A percentile compares a stretch with the other conserved stretches of the same genome.
Conservation (phyloP, 2,329 filamentous ascomycete genomes). For the Aspergillus sp. region DNA sequence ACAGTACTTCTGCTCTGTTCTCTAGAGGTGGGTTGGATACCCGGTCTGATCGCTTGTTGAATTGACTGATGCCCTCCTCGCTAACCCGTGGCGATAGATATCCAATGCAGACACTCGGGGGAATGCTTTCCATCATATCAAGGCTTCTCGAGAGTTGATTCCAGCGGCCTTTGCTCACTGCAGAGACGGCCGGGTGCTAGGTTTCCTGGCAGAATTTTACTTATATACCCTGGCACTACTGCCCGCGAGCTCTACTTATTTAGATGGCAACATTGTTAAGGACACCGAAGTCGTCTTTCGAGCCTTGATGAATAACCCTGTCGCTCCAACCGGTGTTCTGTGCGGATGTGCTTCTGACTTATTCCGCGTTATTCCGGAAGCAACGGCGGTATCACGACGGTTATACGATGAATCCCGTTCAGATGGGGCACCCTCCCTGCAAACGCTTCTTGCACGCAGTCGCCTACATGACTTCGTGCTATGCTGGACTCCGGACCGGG, state of each 20-base stretch:
- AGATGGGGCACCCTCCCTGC: not conserved
- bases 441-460: not conserved
- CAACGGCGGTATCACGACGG: not conserved
- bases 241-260: not conserved
- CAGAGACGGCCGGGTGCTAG: not conserved
- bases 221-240: not conserved
- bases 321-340: not conserved
- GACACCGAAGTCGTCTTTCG: not conserved
- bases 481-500: not conserved
- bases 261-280: not conserved
- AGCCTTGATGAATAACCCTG: not conserved
- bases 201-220: not conserved
- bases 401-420: not conserved
- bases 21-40: no score
- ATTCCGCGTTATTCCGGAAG: not conserved
- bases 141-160: not conserved
- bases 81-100: no score
- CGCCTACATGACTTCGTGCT: not conserved
- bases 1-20: not conserved
- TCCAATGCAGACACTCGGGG: not conserved
- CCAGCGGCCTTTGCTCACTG: not conserved
- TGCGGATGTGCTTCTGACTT: not conserved
- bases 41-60: no score
- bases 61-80: no score
- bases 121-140: not conserved